phyloP scores from a whole-genome alignment of 2,329 filamentous ascomycete species.

The Sporothrix humicola region DNA sequence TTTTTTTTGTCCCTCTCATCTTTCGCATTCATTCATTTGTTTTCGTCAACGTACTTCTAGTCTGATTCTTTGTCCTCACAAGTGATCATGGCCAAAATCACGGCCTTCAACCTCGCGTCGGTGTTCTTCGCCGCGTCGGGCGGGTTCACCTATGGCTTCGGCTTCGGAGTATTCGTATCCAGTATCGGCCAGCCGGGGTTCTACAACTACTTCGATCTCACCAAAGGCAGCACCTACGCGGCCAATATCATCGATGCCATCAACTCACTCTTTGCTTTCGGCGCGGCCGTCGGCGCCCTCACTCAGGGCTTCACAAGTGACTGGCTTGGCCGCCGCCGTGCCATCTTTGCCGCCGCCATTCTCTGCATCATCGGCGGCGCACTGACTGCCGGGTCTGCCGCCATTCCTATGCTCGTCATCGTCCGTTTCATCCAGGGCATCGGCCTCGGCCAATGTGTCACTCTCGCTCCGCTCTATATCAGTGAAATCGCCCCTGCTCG shows the following conservation, averaged over 20 bases:
- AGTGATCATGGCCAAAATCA: conserved; percentile 25
- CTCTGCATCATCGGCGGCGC: conserved; percentile 32
- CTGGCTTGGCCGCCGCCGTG: conserved; percentile 33
- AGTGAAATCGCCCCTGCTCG: conserved; percentile 33
- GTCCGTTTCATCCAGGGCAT: conserved; percentile 36
- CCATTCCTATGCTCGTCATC: conserved; percentile 32
- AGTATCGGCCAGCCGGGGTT: conserved; percentile 32
- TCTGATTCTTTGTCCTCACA: background rate
- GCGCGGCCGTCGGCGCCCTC: conserved; percentile 33
- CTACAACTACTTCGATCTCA: conserved; percentile 30
- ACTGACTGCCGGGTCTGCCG: conserved; percentile 34
- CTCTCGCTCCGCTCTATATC: conserved; percentile 35
- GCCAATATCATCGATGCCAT: conserved; percentile 32
- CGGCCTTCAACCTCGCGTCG: conserved; percentile 22
- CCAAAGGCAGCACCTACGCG: conserved; percentile 27
- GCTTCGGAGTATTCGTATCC: conserved; percentile 27
- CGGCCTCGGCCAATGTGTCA: conserved; percentile 34
- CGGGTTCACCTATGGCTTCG: conserved; percentile 31
- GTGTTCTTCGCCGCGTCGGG: conserved; percentile 29
- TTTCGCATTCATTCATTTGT: background rate
- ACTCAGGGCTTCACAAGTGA: conserved; percentile 34
- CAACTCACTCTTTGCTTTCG: conserved; percentile 35
- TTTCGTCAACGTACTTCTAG: background rate
- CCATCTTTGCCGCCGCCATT: conserved; percentile 33
- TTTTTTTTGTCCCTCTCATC: background rate